A percentile compares a stretch with the other conserved stretches of the same genome.
These are phyloP conservation scores for Phytophthora tentaculata DNA, from an alignment of 352 stramenopile genomes.

Conservation along the genomic window DNA sequence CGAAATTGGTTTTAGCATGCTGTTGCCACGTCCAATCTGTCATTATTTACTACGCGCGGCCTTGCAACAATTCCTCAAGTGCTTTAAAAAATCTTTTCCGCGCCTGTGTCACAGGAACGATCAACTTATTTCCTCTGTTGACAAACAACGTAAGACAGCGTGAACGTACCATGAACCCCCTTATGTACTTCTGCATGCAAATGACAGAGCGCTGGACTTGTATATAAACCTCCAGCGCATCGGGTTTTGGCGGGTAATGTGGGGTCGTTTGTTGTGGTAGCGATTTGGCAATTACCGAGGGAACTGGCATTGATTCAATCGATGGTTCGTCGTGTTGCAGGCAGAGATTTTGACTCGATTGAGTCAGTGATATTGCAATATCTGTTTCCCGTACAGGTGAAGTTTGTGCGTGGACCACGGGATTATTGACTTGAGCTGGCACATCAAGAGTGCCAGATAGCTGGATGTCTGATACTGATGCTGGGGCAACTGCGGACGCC, in stretches of 20 bases:
- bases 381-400: constrained; percentile 15
- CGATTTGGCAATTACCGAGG: not conserved
- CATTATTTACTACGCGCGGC: constrained; percentile 8
- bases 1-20: too few relatives aligned
- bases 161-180: constrained; percentile 34
- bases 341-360: not conserved
- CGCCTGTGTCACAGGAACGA: constrained; percentile 12
- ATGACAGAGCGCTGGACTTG: constrained; percentile 35
- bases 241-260: constrained; percentile 1
- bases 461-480: not conserved
- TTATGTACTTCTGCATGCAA: constrained; percentile 35
- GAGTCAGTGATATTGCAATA: not conserved
- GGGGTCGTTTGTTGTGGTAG: constrained; percentile 2
- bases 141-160: not conserved
- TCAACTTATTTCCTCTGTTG: not conserved
- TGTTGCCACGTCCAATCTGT: too few relatives aligned
- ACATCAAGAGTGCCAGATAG: not conserved
- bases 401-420: not conserved
- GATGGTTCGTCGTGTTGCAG: constrained; percentile 12
- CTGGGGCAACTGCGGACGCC: constrained; percentile 13
- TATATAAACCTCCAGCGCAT: constrained; percentile 31
- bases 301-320: not conserved
- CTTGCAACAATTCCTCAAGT: constrained; percentile 31
- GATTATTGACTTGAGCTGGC: not conserved
- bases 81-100: constrained; percentile 27